Conservation (phyloP, 2,329 filamentous ascomycete genomes). For the Venturia effusa region DNA sequence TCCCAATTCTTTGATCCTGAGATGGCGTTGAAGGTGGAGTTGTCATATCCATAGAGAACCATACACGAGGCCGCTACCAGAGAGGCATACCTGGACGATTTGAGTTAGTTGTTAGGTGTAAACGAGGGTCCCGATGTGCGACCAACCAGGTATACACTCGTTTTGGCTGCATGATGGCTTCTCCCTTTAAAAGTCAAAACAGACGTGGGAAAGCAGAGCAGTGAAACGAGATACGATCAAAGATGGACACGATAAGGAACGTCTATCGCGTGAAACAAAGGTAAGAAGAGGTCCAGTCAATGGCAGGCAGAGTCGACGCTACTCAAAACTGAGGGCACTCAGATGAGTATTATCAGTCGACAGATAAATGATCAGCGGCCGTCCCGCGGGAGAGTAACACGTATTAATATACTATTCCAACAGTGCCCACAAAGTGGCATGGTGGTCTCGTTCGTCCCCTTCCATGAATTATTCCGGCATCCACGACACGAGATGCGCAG, state of each 20-base stretch:
- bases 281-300: not conserved
- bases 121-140: not conserved
- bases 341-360: not conserved
- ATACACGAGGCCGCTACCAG: conserved; percentile 62
- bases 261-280: not conserved
- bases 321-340: not conserved
- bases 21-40: conserved; percentile 62
- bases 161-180: conserved; percentile 1
- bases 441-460: not conserved
- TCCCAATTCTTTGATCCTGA: conserved; percentile 59
- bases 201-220: not conserved
- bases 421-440: not conserved
- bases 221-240: not conserved
- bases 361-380: not conserved
- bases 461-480: not conserved
- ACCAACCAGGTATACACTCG: not conserved
- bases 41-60: conserved; percentile 67
- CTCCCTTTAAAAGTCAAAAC: not conserved
- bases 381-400: not conserved
- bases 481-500: not conserved
- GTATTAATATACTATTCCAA: not conserved
- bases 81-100: conserved; percentile 49
- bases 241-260: not conserved
- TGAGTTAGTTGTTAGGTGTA: not conserved
- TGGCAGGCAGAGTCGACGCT: not conserved